These are phyloP conservation scores for Diaporthe helianthi DNA, from an alignment of 2,329 filamentous ascomycete genomes.

Conservation along the genomic window DNA sequence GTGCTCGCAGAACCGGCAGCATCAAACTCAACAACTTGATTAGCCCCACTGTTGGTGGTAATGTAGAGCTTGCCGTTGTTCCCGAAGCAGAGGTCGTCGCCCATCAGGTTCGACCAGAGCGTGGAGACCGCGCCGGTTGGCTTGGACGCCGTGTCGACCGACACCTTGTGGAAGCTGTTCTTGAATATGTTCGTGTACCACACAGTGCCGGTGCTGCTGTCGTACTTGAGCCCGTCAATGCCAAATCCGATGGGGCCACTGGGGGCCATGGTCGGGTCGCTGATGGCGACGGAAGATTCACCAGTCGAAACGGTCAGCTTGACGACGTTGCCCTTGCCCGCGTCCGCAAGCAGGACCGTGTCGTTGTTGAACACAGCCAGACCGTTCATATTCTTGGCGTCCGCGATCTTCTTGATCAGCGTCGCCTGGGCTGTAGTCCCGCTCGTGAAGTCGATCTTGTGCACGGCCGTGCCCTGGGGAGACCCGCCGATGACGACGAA, in stretches of 20 bases:
- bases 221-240: slow-evolving; percentile 45
- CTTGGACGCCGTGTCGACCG: slow-evolving; percentile 42
- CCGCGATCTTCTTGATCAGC: slow-evolving; percentile 42
- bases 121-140: slow-evolving; percentile 39
- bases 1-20: slow-evolving; percentile 35
- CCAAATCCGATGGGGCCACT: slow-evolving; percentile 43
- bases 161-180: slow-evolving; percentile 45
- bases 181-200: slow-evolving; percentile 47
- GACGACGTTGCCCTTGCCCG: slow-evolving; percentile 42
- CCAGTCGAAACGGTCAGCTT: slow-evolving; percentile 41
- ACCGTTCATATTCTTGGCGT: slow-evolving; percentile 44
- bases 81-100: slow-evolving; percentile 44
- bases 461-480: slow-evolving; percentile 5
- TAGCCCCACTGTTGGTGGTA: slow-evolving; percentile 41
- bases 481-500: slow-evolving; percentile 41
- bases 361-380: slow-evolving; percentile 42
- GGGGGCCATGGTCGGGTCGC: slow-evolving; percentile 43
- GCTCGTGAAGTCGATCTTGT: slow-evolving; percentile 42
- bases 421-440: slow-evolving; percentile 35
- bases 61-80: slow-evolving; percentile 44
- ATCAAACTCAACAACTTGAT: slow-evolving; percentile 44
- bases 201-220: slow-evolving; percentile 40
- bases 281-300: slow-evolving; percentile 38
- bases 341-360: slow-evolving; percentile 43
- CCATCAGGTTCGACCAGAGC: slow-evolving; percentile 45